Percentiles rank a stretch among this genome's conserved stretches.
Evolutionary conservation across 495 filamentous ascomycete genomes (phyloP).

Genomic region (Cairneyella variabilis): DNA sequence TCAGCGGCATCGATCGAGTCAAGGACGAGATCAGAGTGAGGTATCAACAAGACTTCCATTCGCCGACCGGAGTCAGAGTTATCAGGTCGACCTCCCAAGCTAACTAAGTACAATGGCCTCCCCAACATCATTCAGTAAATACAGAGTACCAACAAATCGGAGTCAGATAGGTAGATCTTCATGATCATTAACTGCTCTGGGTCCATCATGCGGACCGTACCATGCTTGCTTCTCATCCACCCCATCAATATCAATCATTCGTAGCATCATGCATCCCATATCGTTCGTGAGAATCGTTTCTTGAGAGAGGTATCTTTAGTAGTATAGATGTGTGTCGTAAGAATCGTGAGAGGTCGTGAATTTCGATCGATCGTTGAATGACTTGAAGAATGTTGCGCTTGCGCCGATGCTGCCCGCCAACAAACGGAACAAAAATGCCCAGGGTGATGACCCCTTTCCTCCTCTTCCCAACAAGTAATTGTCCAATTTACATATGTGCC

Average conservation of each 20-base stretch:
- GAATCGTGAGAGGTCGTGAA: slow-evolving; percentile 16
- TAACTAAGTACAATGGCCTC: slow-evolving; percentile 6
- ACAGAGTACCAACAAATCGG: slow-evolving; percentile 1
- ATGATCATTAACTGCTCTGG: slow-evolving; percentile 19
- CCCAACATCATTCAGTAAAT: slow-evolving; percentile 9
- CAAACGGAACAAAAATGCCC: not conserved
- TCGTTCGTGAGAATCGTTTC: slow-evolving; percentile 18
- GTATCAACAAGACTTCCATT: too few species aligned
- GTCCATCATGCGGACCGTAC: not conserved
- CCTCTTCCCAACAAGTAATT: slow-evolving; percentile 1
- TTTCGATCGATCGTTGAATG: not conserved
- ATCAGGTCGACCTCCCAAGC: too few species aligned
- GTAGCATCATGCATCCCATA: not conserved
- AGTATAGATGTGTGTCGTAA: slow-evolving; percentile 13
- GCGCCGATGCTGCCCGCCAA: not conserved
- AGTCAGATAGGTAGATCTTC: slow-evolving; percentile 19
- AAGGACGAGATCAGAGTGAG: too few species aligned
- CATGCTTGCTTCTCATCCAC: not conserved
- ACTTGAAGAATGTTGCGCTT: not conserved
- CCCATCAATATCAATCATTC: not conserved
- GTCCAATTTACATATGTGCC: slow-evolving; percentile 16
- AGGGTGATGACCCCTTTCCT: not conserved
- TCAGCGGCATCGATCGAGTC: too few species aligned
- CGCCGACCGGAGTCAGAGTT: too few species aligned
- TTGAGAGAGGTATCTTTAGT: not conserved